These are phyloP conservation scores for Nicotiana rustica DNA, from an alignment of 305 asterid species.

Conservation along the genomic window DNA sequence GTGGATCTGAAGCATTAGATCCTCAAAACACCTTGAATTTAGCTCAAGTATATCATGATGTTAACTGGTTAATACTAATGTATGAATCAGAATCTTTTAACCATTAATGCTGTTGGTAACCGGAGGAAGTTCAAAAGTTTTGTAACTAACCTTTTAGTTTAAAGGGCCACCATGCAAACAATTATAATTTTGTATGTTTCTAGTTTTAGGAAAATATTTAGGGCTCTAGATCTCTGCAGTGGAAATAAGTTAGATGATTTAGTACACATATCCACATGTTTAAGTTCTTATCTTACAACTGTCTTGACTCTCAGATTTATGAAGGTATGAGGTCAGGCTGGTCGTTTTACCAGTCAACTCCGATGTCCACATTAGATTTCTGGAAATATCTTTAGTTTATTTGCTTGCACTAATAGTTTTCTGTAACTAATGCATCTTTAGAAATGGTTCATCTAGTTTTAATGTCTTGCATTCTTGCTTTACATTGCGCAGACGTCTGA, in stretches of 20 bases:
- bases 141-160: constrained; percentile 15
- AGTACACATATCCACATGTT: neutral
- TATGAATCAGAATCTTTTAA: neutral
- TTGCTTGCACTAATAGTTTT: constrained; percentile 15
- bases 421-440: neutral
- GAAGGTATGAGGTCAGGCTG: constrained; percentile 17
- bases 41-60: constrained; percentile 8
- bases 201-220: neutral
- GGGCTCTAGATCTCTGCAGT: neutral
- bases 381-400: neutral
- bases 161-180: neutral
- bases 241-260: constrained; percentile 20
- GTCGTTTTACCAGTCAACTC: neutral
- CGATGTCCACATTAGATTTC: neutral
- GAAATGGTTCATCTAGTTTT: neutral
- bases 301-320: neutral
- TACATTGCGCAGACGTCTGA: constrained; percentile 20
- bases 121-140: neutral
- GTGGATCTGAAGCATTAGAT: constrained; percentile 27
- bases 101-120: neutral
- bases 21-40: constrained; percentile 11
- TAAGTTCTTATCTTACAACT: neutral
- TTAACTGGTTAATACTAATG: neutral
- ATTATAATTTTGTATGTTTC: neutral
- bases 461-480: constrained; percentile 1